phyloP scores from a whole-genome alignment of 2,329 filamentous ascomycete genomes.

The Neopestalotiopsis rosae region DNA sequence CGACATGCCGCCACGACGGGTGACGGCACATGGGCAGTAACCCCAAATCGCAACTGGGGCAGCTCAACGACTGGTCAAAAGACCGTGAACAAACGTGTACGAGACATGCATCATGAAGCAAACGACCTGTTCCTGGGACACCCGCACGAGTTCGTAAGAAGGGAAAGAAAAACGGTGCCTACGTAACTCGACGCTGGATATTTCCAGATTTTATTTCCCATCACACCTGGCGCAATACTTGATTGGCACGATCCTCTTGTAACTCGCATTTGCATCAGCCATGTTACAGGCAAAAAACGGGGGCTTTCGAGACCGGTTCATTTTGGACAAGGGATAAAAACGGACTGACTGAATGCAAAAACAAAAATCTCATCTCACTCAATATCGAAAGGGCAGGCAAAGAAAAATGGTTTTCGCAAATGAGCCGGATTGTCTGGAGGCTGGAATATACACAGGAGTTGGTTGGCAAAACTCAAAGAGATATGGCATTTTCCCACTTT shows the following conservation, averaged over 20 bases:
- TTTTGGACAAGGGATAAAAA: background rate
- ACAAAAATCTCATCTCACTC: background rate
- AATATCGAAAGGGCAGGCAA: background rate
- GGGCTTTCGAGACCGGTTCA: background rate
- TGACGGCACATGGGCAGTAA: background rate
- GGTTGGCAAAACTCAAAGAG: conserved; percentile 16
- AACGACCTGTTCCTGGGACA: background rate
- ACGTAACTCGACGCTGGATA: background rate
- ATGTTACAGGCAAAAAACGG: background rate
- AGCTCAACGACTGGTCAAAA: background rate
- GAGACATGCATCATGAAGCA: conserved; percentile 16
- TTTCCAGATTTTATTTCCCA: background rate
- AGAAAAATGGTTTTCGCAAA: background rate
- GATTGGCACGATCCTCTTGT: background rate
- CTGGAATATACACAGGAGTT: conserved; percentile 11
- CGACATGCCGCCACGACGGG: background rate
- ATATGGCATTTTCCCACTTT: background rate
- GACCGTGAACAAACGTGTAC: background rate
- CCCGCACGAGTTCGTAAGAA: background rate
- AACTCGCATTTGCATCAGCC: background rate
- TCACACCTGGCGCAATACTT: background rate
- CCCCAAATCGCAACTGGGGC: background rate
- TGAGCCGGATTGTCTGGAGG: background rate
- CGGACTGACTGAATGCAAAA: background rate
- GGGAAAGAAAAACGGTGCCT: background rate